Evolutionary conservation across 305 asterid genomes (phyloP).

Genomic region (Rubia occidens): DNA sequence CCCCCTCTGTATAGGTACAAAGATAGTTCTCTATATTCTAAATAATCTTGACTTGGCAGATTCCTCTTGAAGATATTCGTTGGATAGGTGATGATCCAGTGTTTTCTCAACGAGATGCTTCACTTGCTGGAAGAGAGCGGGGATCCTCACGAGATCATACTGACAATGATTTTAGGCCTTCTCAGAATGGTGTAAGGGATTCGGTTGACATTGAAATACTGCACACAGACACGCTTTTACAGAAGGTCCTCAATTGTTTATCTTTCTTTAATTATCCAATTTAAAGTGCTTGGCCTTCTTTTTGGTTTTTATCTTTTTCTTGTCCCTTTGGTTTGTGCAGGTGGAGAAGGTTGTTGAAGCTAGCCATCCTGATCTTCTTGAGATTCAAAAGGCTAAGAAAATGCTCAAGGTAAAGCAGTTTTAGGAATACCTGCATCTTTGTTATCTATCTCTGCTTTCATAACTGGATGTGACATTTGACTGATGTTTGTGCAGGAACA

Average conservation of each 20-base stretch:
- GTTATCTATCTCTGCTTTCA: constrained; percentile 11
- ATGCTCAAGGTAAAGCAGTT: constrained; percentile 63
- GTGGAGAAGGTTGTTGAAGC: constrained; percentile 86
- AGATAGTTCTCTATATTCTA: constrained; percentile 5
- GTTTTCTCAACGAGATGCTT: constrained; percentile 43
- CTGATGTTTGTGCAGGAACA: constrained; percentile 65
- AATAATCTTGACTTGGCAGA: constrained; percentile 32
- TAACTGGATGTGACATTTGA: constrained; percentile 14
- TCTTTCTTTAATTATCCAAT: neutral
- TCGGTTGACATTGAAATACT: constrained; percentile 66
- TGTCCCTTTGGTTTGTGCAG: constrained; percentile 33
- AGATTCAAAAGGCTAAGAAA: constrained; percentile 86
- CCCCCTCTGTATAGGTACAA: neutral
- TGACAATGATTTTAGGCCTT: constrained; percentile 38
- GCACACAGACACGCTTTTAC: constrained; percentile 74
- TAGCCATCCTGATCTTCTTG: constrained; percentile 62
- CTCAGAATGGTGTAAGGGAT: constrained; percentile 43
- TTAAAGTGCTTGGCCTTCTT: constrained; percentile 6
- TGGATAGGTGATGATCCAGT: constrained; percentile 87
- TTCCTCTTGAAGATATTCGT: constrained; percentile 68
- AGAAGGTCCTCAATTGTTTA: constrained; percentile 41
- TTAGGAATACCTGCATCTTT: constrained; percentile 6
- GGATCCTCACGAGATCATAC: constrained; percentile 34
- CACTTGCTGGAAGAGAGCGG: constrained; percentile 47
- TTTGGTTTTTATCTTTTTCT: neutral